phyloP scores from a whole-genome alignment of 257 asterid species.

The Linderniella brevidens region DNA sequence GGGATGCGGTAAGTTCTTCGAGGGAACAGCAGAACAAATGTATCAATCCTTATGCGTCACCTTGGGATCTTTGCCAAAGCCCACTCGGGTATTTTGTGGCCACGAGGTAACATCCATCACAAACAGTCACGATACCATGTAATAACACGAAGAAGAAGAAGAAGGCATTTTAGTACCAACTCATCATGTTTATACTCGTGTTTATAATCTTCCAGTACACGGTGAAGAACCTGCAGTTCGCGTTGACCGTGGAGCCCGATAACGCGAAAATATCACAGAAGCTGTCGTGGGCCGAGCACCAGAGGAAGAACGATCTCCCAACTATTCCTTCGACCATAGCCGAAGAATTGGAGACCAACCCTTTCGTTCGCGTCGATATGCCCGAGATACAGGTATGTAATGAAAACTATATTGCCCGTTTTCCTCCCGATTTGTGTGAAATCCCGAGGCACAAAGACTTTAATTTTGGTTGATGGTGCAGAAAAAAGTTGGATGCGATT shows the following conservation, averaged over 20 bases:
- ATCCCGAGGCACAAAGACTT: not conserved
- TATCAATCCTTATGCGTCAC: conserved; percentile 81
- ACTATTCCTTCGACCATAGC: conserved; percentile 81
- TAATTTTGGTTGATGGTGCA: conserved; percentile 11
- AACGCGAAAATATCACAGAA: conserved; percentile 35
- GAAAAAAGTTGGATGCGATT: conserved; percentile 58
- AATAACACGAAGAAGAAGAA: not conserved
- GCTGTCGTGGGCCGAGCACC: conserved; percentile 30
- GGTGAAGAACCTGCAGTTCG: conserved; percentile 67
- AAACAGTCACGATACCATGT: not conserved
- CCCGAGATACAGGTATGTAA: conserved; percentile 70
- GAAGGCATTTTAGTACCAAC: conserved; percentile 1
- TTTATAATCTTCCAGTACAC: conserved; percentile 18
- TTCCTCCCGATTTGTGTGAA: too few species aligned
- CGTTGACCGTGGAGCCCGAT: conserved; percentile 61
- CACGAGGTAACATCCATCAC: conserved; percentile 54
- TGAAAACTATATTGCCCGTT: not conserved
- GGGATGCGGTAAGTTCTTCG: conserved; percentile 91
- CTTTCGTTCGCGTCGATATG: conserved; percentile 85
- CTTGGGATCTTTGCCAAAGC: conserved; percentile 75
- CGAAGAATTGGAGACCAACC: conserved; percentile 73
- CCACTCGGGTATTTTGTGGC: conserved; percentile 79
- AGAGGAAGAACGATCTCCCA: conserved; percentile 38
- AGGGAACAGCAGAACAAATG: conserved; percentile 96
- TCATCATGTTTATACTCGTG: conserved; percentile 4